These are phyloP conservation scores for Gracilaria vermiculophylla DNA, from an alignment of 23 red algal genomes.

Conservation along the genomic window DNA sequence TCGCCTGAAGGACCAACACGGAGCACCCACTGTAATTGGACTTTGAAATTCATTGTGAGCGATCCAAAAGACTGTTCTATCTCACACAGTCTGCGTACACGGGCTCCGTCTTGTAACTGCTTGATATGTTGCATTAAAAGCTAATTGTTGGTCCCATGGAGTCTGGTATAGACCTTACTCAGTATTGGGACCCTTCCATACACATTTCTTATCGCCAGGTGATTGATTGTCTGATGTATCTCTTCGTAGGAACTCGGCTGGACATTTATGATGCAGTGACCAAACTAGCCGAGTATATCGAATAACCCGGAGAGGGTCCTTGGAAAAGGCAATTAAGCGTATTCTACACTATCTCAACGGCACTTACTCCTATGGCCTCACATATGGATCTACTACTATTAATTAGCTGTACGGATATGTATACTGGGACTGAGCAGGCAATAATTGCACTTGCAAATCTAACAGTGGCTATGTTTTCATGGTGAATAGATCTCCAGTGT, in stretches of 20 bases:
- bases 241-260: slow-evolving; percentile 24
- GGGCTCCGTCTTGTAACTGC: slow-evolving; percentile 15
- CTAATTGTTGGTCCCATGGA: slow-evolving; percentile 53
- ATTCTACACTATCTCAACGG: slow-evolving; percentile 13
- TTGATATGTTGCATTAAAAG: slow-evolving; percentile 5
- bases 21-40: slow-evolving; percentile 8
- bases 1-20: slow-evolving; percentile 22
- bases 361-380: neutral
- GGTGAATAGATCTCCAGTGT: neutral
- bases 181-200: neutral
- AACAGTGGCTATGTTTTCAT: slow-evolving; percentile 8
- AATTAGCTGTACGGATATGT: neutral
- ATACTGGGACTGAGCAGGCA: slow-evolving; percentile 6
- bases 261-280: slow-evolving; percentile 22
- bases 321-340: slow-evolving; percentile 33
- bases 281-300: slow-evolving; percentile 3
- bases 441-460: neutral
- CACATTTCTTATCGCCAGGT: neutral
- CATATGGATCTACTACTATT: neutral
- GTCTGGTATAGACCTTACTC: neutral
- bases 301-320: neutral
- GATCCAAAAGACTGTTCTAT: neutral
- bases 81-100: slow-evolving; percentile 25
- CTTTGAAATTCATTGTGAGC: slow-evolving; percentile 27
- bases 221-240: slow-evolving; percentile 19